Conservation (phyloP, 306 rosid genomes). For the Vicia faba region DNA sequence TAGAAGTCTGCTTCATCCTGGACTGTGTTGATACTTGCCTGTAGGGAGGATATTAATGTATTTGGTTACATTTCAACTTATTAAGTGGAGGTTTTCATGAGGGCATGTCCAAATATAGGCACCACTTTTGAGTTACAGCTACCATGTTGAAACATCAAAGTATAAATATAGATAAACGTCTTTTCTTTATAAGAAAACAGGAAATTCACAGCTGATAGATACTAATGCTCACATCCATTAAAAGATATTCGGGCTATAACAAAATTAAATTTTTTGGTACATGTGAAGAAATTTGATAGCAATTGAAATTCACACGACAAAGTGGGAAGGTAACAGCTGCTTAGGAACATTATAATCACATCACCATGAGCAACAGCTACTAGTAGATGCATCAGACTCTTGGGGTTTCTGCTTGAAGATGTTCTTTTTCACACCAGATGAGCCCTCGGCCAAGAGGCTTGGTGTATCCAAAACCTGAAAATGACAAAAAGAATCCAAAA, state of each 20-base stretch:
- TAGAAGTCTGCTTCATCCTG: neutral
- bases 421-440: constrained; percentile 68
- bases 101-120: neutral
- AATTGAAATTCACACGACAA: neutral
- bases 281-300: constrained; percentile 24
- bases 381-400: constrained; percentile 47
- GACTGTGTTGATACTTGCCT: too few species aligned
- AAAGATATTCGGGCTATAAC: constrained; percentile 7
- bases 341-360: constrained; percentile 37
- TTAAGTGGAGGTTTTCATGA: neutral
- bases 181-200: neutral
- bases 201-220: neutral
- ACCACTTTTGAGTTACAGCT: neutral
- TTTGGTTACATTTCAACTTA: neutral
- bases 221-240: constrained; percentile 1
- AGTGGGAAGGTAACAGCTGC: constrained; percentile 8
- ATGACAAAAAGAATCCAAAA: constrained; percentile 26
- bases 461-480: constrained; percentile 78
- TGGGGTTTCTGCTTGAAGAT: constrained; percentile 63
- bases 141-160: constrained; percentile 15
- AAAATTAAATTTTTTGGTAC: constrained; percentile 18
- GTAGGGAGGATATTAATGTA: too few species aligned
- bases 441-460: constrained; percentile 72
- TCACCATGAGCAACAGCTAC: constrained; percentile 71
- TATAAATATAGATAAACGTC: neutral